phyloP scores from a whole-genome alignment of 345 rosid genomes.

The Rhizophora apiculata region DNA sequence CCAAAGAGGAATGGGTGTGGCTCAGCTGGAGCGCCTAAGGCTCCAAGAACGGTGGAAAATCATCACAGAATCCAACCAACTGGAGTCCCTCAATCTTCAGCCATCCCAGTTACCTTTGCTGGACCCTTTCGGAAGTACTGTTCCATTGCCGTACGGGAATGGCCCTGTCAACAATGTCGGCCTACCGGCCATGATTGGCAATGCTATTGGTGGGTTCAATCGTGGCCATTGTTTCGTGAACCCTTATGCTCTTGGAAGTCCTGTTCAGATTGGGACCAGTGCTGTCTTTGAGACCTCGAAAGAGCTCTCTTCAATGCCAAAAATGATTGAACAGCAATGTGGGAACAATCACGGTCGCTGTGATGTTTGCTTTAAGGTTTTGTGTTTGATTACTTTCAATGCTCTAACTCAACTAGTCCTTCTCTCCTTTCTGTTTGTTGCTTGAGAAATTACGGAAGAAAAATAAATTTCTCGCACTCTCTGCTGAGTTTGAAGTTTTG shows the following conservation, averaged over 20 bases:
- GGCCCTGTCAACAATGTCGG: slow-evolving; percentile 30
- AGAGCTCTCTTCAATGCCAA: slow-evolving; percentile 95
- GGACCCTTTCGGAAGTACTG: slow-evolving; percentile 11
- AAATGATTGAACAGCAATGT: slow-evolving; percentile 25
- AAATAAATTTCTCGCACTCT: not conserved
- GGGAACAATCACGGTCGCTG: slow-evolving; percentile 27
- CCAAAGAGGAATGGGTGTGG: slow-evolving; percentile 82
- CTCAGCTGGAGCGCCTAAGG: slow-evolving; percentile 55
- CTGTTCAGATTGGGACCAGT: slow-evolving; percentile 11
- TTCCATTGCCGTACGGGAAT: slow-evolving; percentile 30
- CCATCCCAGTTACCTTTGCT: not conserved
- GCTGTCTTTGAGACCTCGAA: slow-evolving; percentile 29
- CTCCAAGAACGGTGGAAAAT: slow-evolving; percentile 40
- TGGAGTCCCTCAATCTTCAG: not conserved
- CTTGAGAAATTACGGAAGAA: slow-evolving; percentile 1
- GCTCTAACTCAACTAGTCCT: not conserved
- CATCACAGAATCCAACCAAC: slow-evolving; percentile 23
- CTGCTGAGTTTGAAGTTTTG: too few species aligned
- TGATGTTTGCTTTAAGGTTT: slow-evolving; percentile 65
- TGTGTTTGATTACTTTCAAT: not conserved
- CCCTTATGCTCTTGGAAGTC: slow-evolving; percentile 27
- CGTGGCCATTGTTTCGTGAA: slow-evolving; percentile 39
- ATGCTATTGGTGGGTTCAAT: slow-evolving; percentile 22
- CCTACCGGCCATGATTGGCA: slow-evolving; percentile 4
- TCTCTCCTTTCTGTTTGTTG: slow-evolving; percentile 13